Evolutionary conservation across 164 flowering plant species (phyloP), one percentile per base, ranked within the genome.

Genomic region (Cinnamomum micranthum): DNA sequence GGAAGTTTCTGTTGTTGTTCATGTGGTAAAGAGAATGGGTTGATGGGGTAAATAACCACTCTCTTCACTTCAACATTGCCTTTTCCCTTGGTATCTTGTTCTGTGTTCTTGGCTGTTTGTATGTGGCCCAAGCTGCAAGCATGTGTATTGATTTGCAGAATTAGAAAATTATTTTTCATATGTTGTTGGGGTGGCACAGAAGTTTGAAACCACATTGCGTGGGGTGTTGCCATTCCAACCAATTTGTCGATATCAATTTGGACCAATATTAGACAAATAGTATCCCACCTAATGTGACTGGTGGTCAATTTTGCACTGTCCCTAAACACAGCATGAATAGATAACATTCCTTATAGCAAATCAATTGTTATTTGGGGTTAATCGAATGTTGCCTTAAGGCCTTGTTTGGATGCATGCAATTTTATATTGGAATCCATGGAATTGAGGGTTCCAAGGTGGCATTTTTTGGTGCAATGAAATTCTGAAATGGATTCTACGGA

Each of bases 1-100:
- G 97, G 98, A 73, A 77, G 84, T 78, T 95, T 91, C 77, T 81
- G 74, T 69, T 95, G 99, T 74, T 85, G 89, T 3, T 85, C 89
- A 70, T 95, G 99, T 80, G 85, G 94, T 20, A 95, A 94, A 88
- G 78, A 89, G 75, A 92, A 93, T 81, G 97, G 88, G 75, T 76
- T 93, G 71, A 85, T 93, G 33, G 90, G 97, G 99, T 95, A 88
- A 84, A 13, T 13, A 23, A 64, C 14, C 24, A 64, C 14, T 64
- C 67, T 64, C 17, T 24, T 64, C 24, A 60, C 17, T 60, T 19
- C 15, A 25, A 64, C 24, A 13, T 55, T 17, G 11, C 47, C 6
- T 55, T 55, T 55, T 55, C n/a, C 60, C 60, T 14, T 13, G 60
- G 60, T 55, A 20, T 55, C 17, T 55, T 55, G 12, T 2, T 55